Base-by-base conservation (phyloP, 345 rosid genomes). In the Erucastrum elatum region DNA sequence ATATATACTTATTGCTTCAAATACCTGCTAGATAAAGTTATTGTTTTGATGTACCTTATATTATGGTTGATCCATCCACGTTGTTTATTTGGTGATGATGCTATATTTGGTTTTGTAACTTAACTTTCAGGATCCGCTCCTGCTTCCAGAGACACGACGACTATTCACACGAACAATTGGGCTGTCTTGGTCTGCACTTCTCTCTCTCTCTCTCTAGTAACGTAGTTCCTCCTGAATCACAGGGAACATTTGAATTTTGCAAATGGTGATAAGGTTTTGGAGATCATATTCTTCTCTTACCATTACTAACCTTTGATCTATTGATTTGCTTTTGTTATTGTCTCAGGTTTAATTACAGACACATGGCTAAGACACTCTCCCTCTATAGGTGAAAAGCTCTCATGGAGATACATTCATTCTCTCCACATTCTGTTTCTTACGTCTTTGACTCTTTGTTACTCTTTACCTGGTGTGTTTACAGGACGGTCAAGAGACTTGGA, bases 341-440 rank as follows among this genome's bases (percentile, higher is more conserved):
- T 3, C 75, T 76, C 94, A 91, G 99, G 99, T 95, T 95, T 83
- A 95, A 93, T 82, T 95, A 95, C 76, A 83, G 99, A 5, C 98
- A 93, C 76, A 95, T 95, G 98, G 99, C 99, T 11, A 93, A 95
- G 68, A 95, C 98, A 30, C 82, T 95, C 58, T 95, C 99, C 16
- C 88, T 95, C 68, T 93, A 95, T 77, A 87, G 99, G 99, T 93
- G 75, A 80, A 83, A 62, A 17, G 10, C 53, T 27, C 55, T 72
- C n/a, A n/a, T 35, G 34, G 12, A 44, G 35, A 8, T 68, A 15
- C 3, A 12, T 62, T 13, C 0, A 21, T 21, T 35, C 8, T 69
- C 76, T 70, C 55, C 39, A 35, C 37, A 56, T 37, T 27, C 49
- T 51, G n/a, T 8, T 35, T 68, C 65, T 21, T 21, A 21, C 30